Evolutionary conservation across 2,329 filamentous ascomycete species (phyloP).

Genomic region (Fusarium buharicum): DNA sequence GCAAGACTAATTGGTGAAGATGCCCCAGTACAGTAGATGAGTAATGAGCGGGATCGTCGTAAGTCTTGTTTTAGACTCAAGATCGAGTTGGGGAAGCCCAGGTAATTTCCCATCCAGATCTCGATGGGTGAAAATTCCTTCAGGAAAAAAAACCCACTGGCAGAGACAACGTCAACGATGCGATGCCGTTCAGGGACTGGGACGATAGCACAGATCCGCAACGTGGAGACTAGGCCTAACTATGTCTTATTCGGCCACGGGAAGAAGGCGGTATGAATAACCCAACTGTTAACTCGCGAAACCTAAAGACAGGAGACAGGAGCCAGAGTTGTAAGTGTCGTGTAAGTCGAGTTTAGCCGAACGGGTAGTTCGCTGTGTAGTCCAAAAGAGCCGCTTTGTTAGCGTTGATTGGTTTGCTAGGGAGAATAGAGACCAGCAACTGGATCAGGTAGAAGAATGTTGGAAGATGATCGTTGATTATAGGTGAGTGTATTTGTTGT

Average conservation of each 20-base stretch:
- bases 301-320: constrained; percentile 2
- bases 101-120: constrained; percentile 28
- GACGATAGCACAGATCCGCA: constrained; percentile 39
- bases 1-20: constrained; percentile 13
- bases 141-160: constrained; percentile 35
- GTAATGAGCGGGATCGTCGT: constrained; percentile 12
- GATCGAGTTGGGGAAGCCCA: constrained; percentile 23
- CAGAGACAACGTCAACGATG: constrained; percentile 35
- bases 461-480: background rate
- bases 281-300: constrained; percentile 33
- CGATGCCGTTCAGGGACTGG: constrained; percentile 43
- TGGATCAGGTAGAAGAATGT: constrained; percentile 6
- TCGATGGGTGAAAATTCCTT: constrained; percentile 41
- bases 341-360: constrained; percentile 40
- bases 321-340: constrained; percentile 32
- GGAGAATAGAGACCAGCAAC: constrained; percentile 8
- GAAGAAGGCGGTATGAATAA: constrained; percentile 37
- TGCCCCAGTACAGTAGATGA: constrained; percentile 11
- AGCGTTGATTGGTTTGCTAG: constrained; percentile 25
- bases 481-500: background rate
- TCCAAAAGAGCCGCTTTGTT: constrained; percentile 30
- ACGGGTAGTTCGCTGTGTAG: constrained; percentile 17
- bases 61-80: constrained; percentile 30
- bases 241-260: constrained; percentile 35
- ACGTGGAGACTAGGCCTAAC: constrained; percentile 43